A percentile compares a stretch with the other conserved stretches of the same genome.
Evolutionary conservation across 129 eudicot species (phyloP).

Genomic region (Solidago caesia): DNA sequence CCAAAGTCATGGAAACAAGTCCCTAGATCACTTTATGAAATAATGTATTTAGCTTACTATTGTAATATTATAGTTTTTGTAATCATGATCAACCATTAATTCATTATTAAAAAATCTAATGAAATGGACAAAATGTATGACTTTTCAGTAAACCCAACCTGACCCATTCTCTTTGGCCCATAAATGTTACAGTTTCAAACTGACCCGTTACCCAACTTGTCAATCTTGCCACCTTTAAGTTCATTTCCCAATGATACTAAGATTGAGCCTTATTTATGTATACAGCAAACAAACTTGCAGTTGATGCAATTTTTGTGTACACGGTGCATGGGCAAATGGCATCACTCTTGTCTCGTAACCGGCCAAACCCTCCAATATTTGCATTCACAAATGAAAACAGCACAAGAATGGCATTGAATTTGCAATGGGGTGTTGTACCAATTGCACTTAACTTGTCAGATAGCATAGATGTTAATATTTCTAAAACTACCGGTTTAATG

Average conservation of each 20-base stretch:
- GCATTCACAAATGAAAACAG: conserved; percentile 55
- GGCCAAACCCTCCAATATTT: conserved; percentile 75
- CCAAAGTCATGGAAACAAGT: not conserved
- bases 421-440: conserved; percentile 82
- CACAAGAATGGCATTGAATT: conserved; percentile 57
- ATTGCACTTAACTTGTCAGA: conserved; percentile 55
- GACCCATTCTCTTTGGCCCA: not conserved
- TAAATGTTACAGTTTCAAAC: not conserved
- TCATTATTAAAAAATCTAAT: too few species aligned
- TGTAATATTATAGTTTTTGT: too few species aligned
- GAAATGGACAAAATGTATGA: too few species aligned
- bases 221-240: not conserved
- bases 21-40: not conserved
- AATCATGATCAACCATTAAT: too few species aligned
- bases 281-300: conserved; percentile 66
- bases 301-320: conserved; percentile 76
- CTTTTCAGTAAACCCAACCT: too few species aligned
- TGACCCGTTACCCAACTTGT: not conserved
- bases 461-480: conserved; percentile 58
- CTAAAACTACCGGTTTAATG: conserved; percentile 36
- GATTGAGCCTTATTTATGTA: not conserved
- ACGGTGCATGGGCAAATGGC: conserved; percentile 77
- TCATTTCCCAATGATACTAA: not conserved
- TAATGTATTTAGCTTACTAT: too few species aligned
- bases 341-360: conserved; percentile 65